These are phyloP conservation scores for Termitomyces sp. DNA, from an alignment of 768 basidiomycete genomes.

Conservation along the genomic window DNA sequence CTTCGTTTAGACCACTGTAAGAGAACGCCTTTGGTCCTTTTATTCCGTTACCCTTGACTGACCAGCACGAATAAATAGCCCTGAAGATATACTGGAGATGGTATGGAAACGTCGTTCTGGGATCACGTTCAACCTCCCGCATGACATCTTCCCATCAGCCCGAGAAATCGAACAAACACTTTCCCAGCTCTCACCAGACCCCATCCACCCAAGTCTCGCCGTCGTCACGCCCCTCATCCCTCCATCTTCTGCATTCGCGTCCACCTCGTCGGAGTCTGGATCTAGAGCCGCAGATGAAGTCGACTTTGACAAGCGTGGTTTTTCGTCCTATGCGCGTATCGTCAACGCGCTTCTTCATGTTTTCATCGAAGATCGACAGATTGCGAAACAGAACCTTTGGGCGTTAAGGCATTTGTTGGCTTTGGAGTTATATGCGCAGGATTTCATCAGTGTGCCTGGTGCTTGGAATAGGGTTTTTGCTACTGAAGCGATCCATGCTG, in stretches of 20 bases:
- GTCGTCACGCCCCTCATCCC: constrained; percentile 58
- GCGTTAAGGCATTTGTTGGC: constrained; percentile 65
- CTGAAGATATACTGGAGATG: constrained; percentile 39
- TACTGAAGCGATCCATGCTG: constrained; percentile 24
- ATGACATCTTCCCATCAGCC: constrained; percentile 48
- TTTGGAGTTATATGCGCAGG: constrained; percentile 57
- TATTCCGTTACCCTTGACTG: background rate
- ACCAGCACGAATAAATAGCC: constrained; percentile 23
- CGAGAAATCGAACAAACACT: constrained; percentile 45
- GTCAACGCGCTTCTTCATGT: constrained; percentile 51
- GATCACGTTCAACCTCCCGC: constrained; percentile 32
- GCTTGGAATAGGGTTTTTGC: constrained; percentile 46
- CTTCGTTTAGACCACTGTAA: constrained; percentile 29
- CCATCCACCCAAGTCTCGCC: constrained; percentile 50
- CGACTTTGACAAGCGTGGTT: constrained; percentile 44
- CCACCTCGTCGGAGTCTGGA: constrained; percentile 8
- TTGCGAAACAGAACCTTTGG: constrained; percentile 58
- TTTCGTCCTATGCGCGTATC: constrained; percentile 60
- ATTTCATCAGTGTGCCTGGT: constrained; percentile 50
- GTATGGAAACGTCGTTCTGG: constrained; percentile 30
- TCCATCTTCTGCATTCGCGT: constrained; percentile 22
- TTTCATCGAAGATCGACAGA: constrained; percentile 53
- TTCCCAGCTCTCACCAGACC: constrained; percentile 35
- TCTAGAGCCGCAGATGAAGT: background rate
- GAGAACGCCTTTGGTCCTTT: background rate